These are phyloP conservation scores for Aspergillus japonicus DNA, from an alignment of 2,329 filamentous ascomycete species.

Conservation along the genomic window DNA sequence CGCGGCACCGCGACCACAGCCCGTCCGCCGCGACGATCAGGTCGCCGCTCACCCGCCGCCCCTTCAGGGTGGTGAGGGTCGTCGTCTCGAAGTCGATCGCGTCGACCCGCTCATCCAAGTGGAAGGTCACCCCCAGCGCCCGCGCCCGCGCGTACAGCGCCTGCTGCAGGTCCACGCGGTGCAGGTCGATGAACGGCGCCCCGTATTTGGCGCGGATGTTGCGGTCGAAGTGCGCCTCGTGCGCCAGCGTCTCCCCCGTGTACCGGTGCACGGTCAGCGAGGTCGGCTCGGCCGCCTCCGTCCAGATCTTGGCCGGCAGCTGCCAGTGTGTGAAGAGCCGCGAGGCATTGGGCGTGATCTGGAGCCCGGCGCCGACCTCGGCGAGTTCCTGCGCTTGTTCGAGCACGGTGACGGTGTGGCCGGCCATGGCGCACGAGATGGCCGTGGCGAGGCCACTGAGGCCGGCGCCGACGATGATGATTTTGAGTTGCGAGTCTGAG, in stretches of 20 bases:
- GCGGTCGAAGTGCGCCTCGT: conserved; percentile 53
- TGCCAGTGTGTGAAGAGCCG: conserved; percentile 32
- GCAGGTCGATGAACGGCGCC: conserved; percentile 60
- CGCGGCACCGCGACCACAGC: conserved; percentile 59
- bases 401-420: conserved; percentile 29
- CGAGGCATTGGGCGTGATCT: conserved; percentile 46
- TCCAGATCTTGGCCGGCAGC: conserved; percentile 27
- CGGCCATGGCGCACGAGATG: conserved; percentile 26
- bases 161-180: conserved; percentile 61
- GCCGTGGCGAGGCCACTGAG: conserved; percentile 33
- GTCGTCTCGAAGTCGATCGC: conserved; percentile 37
- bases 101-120: conserved; percentile 50
- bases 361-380: conserved; percentile 64
- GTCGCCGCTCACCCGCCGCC: conserved; percentile 49
- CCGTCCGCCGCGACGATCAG: conserved; percentile 65
- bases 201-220: conserved; percentile 56
- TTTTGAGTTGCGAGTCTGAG: conserved; percentile 17
- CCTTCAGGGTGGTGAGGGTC: conserved; percentile 41
- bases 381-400: conserved; percentile 33
- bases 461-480: conserved; percentile 33
- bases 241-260: conserved; percentile 36
- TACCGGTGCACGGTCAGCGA: conserved; percentile 37
- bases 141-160: conserved; percentile 53
- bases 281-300: conserved; percentile 32
- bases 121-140: conserved; percentile 54